A percentile compares a stretch with the other conserved stretches of the same genome.
These are phyloP conservation scores for Cladobotryum protrusum DNA, from an alignment of 2,329 filamentous ascomycete species.

Conservation along the genomic window DNA sequence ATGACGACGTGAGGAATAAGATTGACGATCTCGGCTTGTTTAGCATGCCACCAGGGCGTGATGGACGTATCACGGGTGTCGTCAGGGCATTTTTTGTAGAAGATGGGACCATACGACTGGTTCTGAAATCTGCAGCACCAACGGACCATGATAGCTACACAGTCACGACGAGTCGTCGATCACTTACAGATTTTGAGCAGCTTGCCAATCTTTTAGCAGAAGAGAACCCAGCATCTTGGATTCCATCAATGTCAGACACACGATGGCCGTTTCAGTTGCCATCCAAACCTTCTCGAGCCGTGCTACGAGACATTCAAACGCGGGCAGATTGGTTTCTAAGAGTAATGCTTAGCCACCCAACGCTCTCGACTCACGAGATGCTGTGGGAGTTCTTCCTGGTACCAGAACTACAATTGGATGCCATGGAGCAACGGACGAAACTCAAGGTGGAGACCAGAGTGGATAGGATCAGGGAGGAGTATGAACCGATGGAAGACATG, in stretches of 20 bases:
- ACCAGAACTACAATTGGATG: slow-evolving; percentile 81
- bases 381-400: slow-evolving; percentile 99
- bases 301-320: slow-evolving; percentile 81
- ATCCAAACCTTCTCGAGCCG: slow-evolving; percentile 79
- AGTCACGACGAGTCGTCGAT: slow-evolving; percentile 88
- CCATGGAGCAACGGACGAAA: slow-evolving; percentile 82
- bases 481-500: slow-evolving; percentile 74
- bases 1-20: slow-evolving; percentile 92
- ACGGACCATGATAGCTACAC: slow-evolving; percentile 79
- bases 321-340: slow-evolving; percentile 83
- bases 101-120: slow-evolving; percentile 85
- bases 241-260: slow-evolving; percentile 70
- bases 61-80: slow-evolving; percentile 82
- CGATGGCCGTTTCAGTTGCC: slow-evolving; percentile 90
- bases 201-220: slow-evolving; percentile 74
- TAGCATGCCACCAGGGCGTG: slow-evolving; percentile 61
- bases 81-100: slow-evolving; percentile 96
- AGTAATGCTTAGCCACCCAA: slow-evolving; percentile 79
- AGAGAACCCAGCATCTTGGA: slow-evolving; percentile 93
- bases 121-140: slow-evolving; percentile 88
- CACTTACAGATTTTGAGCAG: slow-evolving; percentile 84
- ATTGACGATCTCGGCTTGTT: slow-evolving; percentile 92
- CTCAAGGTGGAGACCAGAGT: slow-evolving; percentile 77
- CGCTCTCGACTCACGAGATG: slow-evolving; percentile 92
- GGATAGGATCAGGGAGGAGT: slow-evolving; percentile 85